Evolutionary conservation across 2,329 filamentous ascomycete genomes (phyloP), one percentile per base, ranked within the genome.

Genomic region (Colletotrichum sp.): DNA sequence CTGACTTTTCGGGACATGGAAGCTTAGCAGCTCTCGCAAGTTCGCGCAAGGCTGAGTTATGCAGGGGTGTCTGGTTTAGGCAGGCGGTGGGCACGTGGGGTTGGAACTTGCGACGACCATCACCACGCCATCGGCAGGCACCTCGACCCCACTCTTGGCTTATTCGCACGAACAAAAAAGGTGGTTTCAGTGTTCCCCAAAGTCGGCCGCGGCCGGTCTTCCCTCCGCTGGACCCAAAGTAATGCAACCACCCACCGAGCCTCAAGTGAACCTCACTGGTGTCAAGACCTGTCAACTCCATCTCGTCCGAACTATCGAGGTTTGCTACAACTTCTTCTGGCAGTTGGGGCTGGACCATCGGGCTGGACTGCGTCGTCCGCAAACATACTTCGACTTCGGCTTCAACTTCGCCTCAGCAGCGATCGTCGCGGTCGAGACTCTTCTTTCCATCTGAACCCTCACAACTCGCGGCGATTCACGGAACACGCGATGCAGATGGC

Each of bases 1-100:
- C 74, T 76, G 74, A 76, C 30, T 57, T 32, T 75, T 74, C 55
- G 68, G 55, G 48, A 21, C 60, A 32, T 39, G 36, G 71, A 71
- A 71, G 66, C 66, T 75, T 36, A 61, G 71, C 60, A 48, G 64
- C 71, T 76, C 48, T 69, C 72, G 68, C 66, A 66, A 69, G 30
- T 52, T 36, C 63, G 55, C 68, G 75, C 75, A 72, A 77, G 75
- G 75, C 75, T 77, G 75, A 77, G 64, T 66, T 30, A 76, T 77
- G 72, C 75, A 77, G 75, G 72, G 72, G 75, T 65, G 75, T 68
- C 75, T 39, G 24, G 21, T 66, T 65, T 28, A 34, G 71, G 75
- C 36, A 76, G 43, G 72, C 61, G 71, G 70, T 72, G 65, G 57
- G 61, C 52, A 71, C 60, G 71, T 75, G 72, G 72, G 72, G 66